Evolutionary conservation across 805 yeast species (phyloP), one percentile per base, ranked within the genome.

Genomic region (Yarrowia sp.): DNA sequence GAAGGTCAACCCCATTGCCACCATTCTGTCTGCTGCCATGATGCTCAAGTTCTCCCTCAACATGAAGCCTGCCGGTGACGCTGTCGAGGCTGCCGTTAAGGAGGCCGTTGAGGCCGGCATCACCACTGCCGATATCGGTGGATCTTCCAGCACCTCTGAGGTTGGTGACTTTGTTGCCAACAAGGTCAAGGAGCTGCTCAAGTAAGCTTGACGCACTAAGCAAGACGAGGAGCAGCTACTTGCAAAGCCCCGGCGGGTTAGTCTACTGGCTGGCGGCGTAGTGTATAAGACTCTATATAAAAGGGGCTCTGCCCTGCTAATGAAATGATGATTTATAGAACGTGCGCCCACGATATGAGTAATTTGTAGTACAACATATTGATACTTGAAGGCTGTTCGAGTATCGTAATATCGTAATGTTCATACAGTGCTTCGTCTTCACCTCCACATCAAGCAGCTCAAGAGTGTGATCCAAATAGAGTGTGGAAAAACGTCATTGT

Each of bases 1-100:
- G 75, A 88, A 90, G 79, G 99, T 92, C 66, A 93, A 93, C 79
- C 99, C 99, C 62, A 78, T 93, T 66, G 99, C 98, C 62, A 90
- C 98, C 28, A 92, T 93, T 71, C 83, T 95, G 73, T 92, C 98
- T 31, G 96, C 90, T 11, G 98, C 98, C 36, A 89, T 95, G 96
- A 95, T 95, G 98, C 84, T 95, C 79, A 86, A 93, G 73, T 84
- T 95, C 68, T 92, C 98, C 17, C 84, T 95, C 75, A 87, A 90
- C 75, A 78, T 91, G 73, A 84, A 83, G 66, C 85, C 87, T 68
- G 97, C 91, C 77, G 98, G 97, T 69, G 86, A 83, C 67, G 95
- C 92, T 15, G 80, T 95, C 71, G 98, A 93, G 79, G 78, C 82
- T 71, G 98, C 98, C 17, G 98, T 95, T 35, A 84, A 84, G 68